Conservation (phyloP, 1,284 basidiomycete genomes). For the Marasmius fiardii region DNA sequence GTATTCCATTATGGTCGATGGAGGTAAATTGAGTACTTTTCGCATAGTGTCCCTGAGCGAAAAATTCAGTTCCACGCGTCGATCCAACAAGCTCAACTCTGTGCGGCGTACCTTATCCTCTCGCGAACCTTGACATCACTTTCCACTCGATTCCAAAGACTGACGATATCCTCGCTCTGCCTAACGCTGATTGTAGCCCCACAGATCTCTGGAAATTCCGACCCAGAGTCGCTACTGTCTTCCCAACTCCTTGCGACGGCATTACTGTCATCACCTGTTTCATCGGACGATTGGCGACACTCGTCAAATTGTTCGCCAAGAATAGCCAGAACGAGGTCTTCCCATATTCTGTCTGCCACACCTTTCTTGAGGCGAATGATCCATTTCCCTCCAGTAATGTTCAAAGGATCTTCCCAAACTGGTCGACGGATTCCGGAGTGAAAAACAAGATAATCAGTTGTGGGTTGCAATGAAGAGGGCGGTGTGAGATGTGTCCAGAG, state of each 20-base stretch:
- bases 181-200: constrained; percentile 83
- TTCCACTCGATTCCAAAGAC: constrained; percentile 75
- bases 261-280: constrained; percentile 26
- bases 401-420: constrained; percentile 89
- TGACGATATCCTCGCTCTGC: constrained; percentile 80
- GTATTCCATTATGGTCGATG: constrained; percentile 76
- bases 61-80: neutral
- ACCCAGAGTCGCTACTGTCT: constrained; percentile 33
- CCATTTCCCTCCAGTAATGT: constrained; percentile 89
- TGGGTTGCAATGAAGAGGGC: constrained; percentile 70
- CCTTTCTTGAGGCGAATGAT: constrained; percentile 84
- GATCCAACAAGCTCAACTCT: neutral
- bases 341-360: constrained; percentile 79
- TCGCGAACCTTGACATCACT: constrained; percentile 64
- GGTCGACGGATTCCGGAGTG: constrained; percentile 78
- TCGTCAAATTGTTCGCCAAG: constrained; percentile 79
- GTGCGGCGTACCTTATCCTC: constrained; percentile 65
- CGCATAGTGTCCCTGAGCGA: constrained; percentile 62
- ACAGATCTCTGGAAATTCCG: constrained; percentile 74
- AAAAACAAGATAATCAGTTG: constrained; percentile 85
- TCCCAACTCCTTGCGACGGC: constrained; percentile 26
- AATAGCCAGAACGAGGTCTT: constrained; percentile 74
- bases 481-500: constrained; percentile 77
- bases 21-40: constrained; percentile 63
- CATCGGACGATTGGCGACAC: constrained; percentile 33